Evolutionary conservation across 768 basidiomycete genomes (phyloP), one percentile per base, ranked within the genome.

Genomic region (Candolleomyces eurysporus): DNA sequence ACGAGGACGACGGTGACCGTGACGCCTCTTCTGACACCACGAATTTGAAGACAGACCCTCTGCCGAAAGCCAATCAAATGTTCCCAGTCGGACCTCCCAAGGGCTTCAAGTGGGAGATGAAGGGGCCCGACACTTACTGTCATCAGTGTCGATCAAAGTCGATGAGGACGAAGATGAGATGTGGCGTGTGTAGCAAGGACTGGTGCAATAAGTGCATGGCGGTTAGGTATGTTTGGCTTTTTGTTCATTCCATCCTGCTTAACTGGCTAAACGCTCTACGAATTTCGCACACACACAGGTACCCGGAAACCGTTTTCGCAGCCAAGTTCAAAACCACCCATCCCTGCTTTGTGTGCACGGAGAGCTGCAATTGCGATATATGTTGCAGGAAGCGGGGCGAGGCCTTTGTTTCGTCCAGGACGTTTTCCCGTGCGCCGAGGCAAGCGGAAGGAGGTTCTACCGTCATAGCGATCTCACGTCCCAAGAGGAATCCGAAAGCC

Each of bases 371-470:
- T 19, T 61, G 61, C 39, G 54, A 56, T 32, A 26, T 46, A 10
- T 61, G 61, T 48, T 61, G 61, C 40, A 21, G 48, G 40, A 61
- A 57, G 48, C 54, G 61, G 8, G 61, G 61, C 11, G 61, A 61
- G 1, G 22, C 4, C 2, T 61, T 48, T 57, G 32, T 61, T 31
- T 30, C 50, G 6, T 26, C 56, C 54, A n/a, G 32, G 26, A 26
- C 4, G 26, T 26, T 4, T 26, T 26, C 26, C 16, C 30, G 52
- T 6, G 6, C 17, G 16, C 10, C 32, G 42, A 5, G 21, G 39
- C 48, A 10, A 9, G 10, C 4, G 49, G 22, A 48, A 26, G 26
- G 26, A 2, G 26, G 26, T 40, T 59, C 22, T 50, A 11, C 19
- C 32, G 9, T 7, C 26, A 13, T 13, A 22, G 46, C 7, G 14